Evolutionary conservation across 2,329 filamentous ascomycete genomes (phyloP), one percentile per base, ranked within the genome.

Genomic region (Botrytis aclada): DNA sequence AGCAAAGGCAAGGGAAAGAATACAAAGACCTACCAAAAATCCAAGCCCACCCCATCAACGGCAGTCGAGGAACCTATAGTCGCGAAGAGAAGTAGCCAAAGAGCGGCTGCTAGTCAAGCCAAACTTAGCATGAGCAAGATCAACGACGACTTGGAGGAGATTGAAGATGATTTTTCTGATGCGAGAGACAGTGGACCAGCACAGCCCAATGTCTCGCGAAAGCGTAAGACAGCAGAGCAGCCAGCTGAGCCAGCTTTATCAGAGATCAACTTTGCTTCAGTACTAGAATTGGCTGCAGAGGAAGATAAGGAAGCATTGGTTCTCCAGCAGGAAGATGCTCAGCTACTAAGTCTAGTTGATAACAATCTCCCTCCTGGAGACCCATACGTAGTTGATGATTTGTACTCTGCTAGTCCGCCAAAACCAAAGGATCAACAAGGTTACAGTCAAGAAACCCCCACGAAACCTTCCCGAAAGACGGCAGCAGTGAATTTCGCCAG

Each of bases 181-280:
- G 56, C 10, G 22, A 45, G 22, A 39, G 37, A 58, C 7, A 63
- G 39, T 25, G 58, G 58, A 29, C 45, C 45, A 45, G 56, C 66
- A 43, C 66, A 70, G 41, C 29, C 63, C 51, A 72, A 72, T 39
- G 70, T 72, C 62, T 69, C 70, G n/a, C 70, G 63, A 47, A 72
- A 72, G 58, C 70, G 70, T 47, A 73, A 70, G 45, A 41, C 37
- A 29, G 16, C 34, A 39, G 58, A 39, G 12, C 51, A 37, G 16
- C 9, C 41, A 51, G 63, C 25, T 43, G 20, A 47, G 22, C 9
- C 41, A 51, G 63, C 20, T 72, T 16, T 47, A 34, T 32, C 43
- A 6, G 41, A 56, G 29, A 32, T 37, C n/a, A 37, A 62, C 1
- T 25, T 43, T 9, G 4, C 22, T 22, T 14, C n/a, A 8, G 39